Evolutionary conservation across 768 basidiomycete species (phyloP).

Genomic region (Trametes elegans): DNA sequence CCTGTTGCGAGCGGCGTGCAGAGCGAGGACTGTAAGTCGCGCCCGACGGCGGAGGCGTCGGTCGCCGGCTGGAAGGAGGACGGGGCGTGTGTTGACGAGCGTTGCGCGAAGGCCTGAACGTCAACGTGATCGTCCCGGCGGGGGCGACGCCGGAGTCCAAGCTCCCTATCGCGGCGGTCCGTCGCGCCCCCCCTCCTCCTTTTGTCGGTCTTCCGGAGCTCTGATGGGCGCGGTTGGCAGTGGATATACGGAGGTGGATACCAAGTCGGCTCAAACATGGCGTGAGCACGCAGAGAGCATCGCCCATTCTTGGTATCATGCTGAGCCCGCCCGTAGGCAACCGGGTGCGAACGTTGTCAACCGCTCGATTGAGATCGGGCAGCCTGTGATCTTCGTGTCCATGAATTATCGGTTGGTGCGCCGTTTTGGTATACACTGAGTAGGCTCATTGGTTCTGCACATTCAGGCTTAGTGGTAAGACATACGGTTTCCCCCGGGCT

Average conservation of each 20-base stretch:
- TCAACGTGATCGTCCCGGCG: conserved; percentile 52
- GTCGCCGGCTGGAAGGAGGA: no score
- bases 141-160: conserved; percentile 24
- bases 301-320: no score
- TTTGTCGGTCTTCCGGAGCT: no score
- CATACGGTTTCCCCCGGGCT: not conserved
- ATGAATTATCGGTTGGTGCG: conserved; percentile 46
- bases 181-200: no score
- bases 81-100: no score
- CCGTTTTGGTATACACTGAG: accelerated
- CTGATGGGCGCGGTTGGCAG: not conserved
- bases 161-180: conserved; percentile 10
- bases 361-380: conserved; percentile 40
- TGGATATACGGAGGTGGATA: conserved; percentile 16
- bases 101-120: conserved; percentile 41
- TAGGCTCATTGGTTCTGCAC: not conserved
- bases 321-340: no score
- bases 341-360: conserved; percentile 43
- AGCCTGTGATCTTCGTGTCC: conserved; percentile 50
- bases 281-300: not conserved
- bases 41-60: no score
- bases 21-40: conserved; percentile 20
- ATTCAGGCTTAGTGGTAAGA: conserved; percentile 28
- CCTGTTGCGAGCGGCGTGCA: not conserved
- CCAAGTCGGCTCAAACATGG: conserved; percentile 7